Conservation (phyloP, 2,329 filamentous ascomycete species). For the Phyllosticta paracitricarpa region DNA sequence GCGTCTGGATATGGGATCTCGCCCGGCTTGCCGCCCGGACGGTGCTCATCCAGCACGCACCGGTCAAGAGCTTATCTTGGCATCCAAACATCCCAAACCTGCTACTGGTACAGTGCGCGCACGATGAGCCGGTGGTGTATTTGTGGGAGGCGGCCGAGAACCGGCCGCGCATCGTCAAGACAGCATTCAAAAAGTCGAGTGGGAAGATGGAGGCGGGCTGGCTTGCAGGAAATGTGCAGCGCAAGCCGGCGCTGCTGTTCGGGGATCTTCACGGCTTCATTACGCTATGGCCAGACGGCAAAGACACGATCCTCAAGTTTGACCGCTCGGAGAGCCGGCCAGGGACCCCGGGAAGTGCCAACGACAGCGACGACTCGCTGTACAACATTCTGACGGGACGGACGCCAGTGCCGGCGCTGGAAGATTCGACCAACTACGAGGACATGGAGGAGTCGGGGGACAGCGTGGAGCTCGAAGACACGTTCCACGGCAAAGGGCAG, state of each 20-base stretch:
- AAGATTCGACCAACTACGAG: constrained; percentile 11
- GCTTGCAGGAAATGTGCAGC: constrained; percentile 17
- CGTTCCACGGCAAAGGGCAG: constrained; percentile 7
- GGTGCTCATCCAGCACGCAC: constrained; percentile 36
- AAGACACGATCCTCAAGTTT: constrained; percentile 23
- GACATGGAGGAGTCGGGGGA: constrained; percentile 20
- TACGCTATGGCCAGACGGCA: constrained; percentile 8
- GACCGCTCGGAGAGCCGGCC: constrained; percentile 3
- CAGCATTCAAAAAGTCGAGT: constrained; percentile 14
- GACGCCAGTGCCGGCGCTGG: constrained; percentile 29
- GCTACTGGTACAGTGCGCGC: constrained; percentile 34
- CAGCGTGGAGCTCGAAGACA: constrained; percentile 5
- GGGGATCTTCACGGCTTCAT: constrained; percentile 1
- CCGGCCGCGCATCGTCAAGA: constrained; percentile 1
- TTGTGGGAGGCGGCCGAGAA: constrained; percentile 22
- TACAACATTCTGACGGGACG: constrained; percentile 38
- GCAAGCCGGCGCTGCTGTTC: constrained; percentile 17
- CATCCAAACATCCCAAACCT: constrained; percentile 27
- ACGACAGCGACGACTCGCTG: constrained; percentile 37
- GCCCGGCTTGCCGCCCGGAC: constrained; percentile 25
- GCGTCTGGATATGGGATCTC: constrained; percentile 40
- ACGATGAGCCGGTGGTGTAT: constrained; percentile 31
- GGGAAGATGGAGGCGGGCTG: constrained; percentile 2
- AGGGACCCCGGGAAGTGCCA: constrained; percentile 19
- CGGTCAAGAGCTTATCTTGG: constrained; percentile 35